Evolutionary conservation across 2,329 filamentous ascomycete species (phyloP).

Genomic region (Arthrobotrys sphaeroides): DNA sequence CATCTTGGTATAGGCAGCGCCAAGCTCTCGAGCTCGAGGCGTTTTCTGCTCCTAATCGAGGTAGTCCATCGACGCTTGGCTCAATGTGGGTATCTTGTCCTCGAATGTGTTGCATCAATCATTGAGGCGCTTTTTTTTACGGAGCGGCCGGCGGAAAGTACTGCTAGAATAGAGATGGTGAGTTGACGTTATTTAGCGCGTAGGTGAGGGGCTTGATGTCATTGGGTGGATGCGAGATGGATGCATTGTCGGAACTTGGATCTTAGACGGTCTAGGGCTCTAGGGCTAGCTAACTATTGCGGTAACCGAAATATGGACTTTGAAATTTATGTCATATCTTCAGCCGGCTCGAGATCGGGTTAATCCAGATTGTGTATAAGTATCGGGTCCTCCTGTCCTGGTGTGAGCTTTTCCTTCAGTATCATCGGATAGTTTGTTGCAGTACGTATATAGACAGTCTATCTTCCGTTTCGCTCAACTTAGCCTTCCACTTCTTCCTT

Average conservation of each 20-base stretch:
- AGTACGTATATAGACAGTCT: not conserved
- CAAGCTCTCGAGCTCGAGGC: slow-evolving; percentile 6
- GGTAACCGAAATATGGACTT: too few relatives aligned
- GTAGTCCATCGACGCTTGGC: not conserved
- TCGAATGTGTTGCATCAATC: slow-evolving; percentile 3
- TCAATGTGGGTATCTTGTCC: slow-evolving; percentile 7
- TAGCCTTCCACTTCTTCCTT: too few relatives aligned
- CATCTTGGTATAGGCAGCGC: not conserved
- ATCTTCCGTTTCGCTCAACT: not conserved
- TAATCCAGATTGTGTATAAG: not conserved
- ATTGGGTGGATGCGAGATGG: not conserved
- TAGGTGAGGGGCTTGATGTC: not conserved
- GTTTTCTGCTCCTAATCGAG: not conserved
- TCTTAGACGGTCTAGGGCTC: too few relatives aligned
- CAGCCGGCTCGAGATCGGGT: not conserved
- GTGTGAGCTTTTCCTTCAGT: not conserved
- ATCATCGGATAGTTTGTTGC: not conserved
- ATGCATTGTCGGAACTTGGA: not conserved
- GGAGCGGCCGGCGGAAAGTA: not conserved
- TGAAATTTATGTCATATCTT: too few relatives aligned
- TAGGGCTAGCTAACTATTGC: too few relatives aligned
- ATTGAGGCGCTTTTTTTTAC: not conserved
- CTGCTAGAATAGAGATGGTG: not conserved
- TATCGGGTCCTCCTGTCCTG: not conserved
- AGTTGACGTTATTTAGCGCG: not conserved